Conservation (phyloP, 495 filamentous ascomycete genomes). For the Pseudomonodictys pantanalensis region DNA sequence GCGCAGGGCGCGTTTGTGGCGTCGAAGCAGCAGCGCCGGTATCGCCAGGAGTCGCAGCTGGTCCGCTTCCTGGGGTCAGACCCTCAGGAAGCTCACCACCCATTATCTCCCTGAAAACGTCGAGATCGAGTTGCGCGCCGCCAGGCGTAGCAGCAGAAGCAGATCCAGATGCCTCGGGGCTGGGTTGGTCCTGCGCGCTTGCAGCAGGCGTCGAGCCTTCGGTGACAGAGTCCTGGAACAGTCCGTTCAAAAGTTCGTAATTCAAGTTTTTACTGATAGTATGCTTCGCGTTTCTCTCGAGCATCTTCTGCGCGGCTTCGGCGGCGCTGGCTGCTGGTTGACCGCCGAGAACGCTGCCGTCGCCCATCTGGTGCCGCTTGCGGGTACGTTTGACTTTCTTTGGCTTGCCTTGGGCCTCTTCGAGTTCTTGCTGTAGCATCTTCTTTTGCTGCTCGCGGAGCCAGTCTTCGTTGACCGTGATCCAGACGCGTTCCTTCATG, state of each 20-base stretch:
- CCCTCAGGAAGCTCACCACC: no score
- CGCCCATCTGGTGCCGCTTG: constrained; percentile 57
- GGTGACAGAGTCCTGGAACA: constrained; percentile 2
- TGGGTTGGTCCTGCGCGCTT: neutral
- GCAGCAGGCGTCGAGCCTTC: neutral
- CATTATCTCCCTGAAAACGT: no score
- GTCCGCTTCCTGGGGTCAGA: neutral
- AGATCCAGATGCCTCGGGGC: no score
- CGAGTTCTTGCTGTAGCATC: constrained; percentile 61
- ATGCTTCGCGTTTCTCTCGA: constrained; percentile 57
- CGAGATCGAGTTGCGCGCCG: no score
- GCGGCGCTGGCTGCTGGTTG: constrained; percentile 58
- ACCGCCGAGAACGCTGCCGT: constrained; percentile 47
- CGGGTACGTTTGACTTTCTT: constrained; percentile 35
- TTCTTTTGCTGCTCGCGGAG: constrained; percentile 79
- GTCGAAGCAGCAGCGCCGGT: no score
- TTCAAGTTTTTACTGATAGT: constrained; percentile 79
- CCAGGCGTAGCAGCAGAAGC: no score
- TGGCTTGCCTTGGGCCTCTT: constrained; percentile 44
- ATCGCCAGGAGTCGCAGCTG: neutral
- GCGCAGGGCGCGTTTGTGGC: no score
- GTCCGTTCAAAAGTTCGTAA: constrained; percentile 50
- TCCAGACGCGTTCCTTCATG: constrained; percentile 86
- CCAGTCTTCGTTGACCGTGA: constrained; percentile 89
- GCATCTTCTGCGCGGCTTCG: constrained; percentile 71